Conservation (phyloP, 176 grass and related monocot genomes). For the Carex myosuroides region DNA sequence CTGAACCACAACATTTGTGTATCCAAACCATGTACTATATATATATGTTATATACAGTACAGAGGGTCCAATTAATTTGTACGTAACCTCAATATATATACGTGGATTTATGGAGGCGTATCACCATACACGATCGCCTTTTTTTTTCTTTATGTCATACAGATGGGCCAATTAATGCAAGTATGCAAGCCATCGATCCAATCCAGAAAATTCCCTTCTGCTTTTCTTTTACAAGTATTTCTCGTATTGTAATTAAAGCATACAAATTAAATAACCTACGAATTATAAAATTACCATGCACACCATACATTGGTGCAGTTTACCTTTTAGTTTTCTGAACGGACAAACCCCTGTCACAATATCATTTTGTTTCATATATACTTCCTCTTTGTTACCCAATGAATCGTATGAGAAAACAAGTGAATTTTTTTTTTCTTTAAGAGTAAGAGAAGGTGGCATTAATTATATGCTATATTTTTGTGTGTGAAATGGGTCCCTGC, state of each 20-base stretch:
- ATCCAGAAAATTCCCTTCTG: background rate
- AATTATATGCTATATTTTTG: background rate
- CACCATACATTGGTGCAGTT: background rate
- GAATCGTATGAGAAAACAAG: background rate
- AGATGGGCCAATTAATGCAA: background rate
- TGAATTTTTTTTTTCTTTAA: background rate
- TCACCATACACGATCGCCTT: background rate
- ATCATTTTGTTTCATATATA: no score
- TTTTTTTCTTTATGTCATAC: background rate
- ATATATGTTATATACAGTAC: no score
- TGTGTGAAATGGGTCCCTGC: background rate
- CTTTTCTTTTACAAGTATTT: background rate
- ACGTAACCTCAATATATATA: no score
- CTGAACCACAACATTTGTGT: background rate
- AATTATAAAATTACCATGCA: background rate
- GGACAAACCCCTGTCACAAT: no score
- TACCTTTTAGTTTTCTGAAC: background rate
- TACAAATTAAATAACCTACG: background rate
- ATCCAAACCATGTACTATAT: no score
- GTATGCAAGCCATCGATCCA: background rate
- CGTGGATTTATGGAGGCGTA: background rate
- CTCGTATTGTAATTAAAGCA: background rate
- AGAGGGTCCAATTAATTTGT: no score
- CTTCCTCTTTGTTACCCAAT: no score
- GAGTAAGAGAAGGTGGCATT: background rate